These are phyloP conservation scores for Ustilago trichophora DNA, from an alignment of 1,284 basidiomycete genomes.

Conservation along the genomic window DNA sequence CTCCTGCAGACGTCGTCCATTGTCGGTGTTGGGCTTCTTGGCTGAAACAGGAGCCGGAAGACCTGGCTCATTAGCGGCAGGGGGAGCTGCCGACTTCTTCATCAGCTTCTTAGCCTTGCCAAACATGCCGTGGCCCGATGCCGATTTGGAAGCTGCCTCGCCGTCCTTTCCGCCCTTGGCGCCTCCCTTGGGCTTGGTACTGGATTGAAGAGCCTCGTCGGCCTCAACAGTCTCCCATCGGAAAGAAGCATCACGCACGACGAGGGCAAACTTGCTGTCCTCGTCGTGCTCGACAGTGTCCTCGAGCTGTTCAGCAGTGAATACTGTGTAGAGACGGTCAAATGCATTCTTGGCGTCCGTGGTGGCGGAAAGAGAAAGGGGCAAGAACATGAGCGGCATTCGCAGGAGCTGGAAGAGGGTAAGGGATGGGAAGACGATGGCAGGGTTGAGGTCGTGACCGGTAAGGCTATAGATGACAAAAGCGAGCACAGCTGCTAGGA, in stretches of 20 bases:
- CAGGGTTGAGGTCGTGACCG: constrained; percentile 75
- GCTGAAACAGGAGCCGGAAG: constrained; percentile 27
- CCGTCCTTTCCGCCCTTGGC: constrained; percentile 16
- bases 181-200: constrained; percentile 23
- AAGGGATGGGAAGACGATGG: constrained; percentile 68
- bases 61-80: constrained; percentile 27
- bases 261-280: constrained; percentile 44
- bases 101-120: constrained; percentile 35
- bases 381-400: constrained; percentile 76
- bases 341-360: constrained; percentile 63
- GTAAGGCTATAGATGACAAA: constrained; percentile 82
- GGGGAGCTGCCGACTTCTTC: constrained; percentile 15
- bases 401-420: constrained; percentile 71
- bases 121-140: constrained; percentile 16
- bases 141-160: neutral
- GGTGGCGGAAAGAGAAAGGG: constrained; percentile 60
- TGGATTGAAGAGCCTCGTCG: constrained; percentile 27
- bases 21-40: constrained; percentile 22
- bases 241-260: constrained; percentile 44
- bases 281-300: constrained; percentile 76
- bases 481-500: constrained; percentile 82
- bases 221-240: constrained; percentile 54
- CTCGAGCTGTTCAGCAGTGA: constrained; percentile 73
- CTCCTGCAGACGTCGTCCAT: constrained; percentile 24
- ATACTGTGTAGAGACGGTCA: constrained; percentile 68